Conservation (phyloP, 345 rosid genomes). For the Gossypium anomalum region DNA sequence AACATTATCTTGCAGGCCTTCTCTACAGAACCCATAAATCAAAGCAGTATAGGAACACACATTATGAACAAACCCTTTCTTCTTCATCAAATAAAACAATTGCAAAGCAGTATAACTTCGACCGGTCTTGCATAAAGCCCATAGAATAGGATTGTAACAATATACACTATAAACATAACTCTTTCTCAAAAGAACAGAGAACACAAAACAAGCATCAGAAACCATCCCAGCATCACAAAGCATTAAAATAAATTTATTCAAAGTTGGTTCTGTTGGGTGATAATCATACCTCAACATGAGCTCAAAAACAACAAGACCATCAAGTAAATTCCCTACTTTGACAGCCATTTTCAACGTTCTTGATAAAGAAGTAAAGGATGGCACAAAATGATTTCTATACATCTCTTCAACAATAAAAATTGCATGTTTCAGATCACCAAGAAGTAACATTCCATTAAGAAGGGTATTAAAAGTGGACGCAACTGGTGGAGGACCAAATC, state of each 20-base stretch:
- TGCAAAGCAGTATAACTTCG: conserved; percentile 24
- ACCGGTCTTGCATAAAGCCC: conserved; percentile 37
- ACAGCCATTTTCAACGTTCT: conserved; percentile 28
- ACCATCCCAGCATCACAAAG: conserved; percentile 27
- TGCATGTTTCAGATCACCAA: conserved; percentile 25
- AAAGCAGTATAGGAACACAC: conserved; percentile 40
- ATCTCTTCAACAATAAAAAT: conserved; percentile 26
- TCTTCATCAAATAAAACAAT: conserved; percentile 30
- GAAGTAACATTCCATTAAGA: conserved; percentile 24
- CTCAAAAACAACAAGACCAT: conserved; percentile 26
- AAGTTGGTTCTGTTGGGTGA: conserved; percentile 20
- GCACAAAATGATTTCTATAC: conserved; percentile 25
- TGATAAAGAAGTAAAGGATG: conserved; percentile 22
- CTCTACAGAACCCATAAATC: conserved; percentile 38
- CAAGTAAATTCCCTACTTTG: conserved; percentile 11
- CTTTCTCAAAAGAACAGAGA: conserved; percentile 19
- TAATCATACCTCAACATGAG: conserved; percentile 27
- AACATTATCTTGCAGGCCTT: conserved; percentile 26
- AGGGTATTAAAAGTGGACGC: conserved; percentile 33
- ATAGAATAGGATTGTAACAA: conserved; percentile 32
- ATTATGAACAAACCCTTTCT: conserved; percentile 28
- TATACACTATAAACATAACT: conserved; percentile 24
- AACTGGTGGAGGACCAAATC: conserved; percentile 31
- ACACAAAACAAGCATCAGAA: conserved; percentile 20
- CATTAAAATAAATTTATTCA: conserved; percentile 26